These are phyloP conservation scores for Pilaira anomala DNA, from an alignment of 192 early-diverging fungal species.

Conservation along the genomic window DNA sequence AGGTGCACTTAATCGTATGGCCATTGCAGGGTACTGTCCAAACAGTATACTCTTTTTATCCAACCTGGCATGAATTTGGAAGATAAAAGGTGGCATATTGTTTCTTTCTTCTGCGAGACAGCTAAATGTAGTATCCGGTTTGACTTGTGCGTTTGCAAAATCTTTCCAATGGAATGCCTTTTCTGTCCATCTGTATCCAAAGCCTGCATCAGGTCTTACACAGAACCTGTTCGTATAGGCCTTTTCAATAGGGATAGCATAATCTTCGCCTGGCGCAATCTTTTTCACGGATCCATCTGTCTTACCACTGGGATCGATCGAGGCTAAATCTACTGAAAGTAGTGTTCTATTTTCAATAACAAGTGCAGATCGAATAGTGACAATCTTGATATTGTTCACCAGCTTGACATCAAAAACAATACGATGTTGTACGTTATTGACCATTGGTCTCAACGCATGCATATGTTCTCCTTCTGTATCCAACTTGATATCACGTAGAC, in stretches of 20 bases:
- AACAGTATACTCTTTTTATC: conserved; percentile 47
- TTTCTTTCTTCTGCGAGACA: conserved; percentile 41
- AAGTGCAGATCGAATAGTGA: conserved; percentile 84
- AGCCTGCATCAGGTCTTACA: conserved; percentile 76
- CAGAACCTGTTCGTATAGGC: conserved; percentile 77
- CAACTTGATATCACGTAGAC: conserved; percentile 81
- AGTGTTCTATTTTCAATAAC: conserved; percentile 81
- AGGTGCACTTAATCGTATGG: conserved; percentile 70
- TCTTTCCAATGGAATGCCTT: conserved; percentile 84
- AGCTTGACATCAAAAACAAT: conserved; percentile 87
- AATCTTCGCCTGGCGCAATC: conserved; percentile 77
- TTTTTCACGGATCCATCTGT: conserved; percentile 44
- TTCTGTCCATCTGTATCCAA: conserved; percentile 83
- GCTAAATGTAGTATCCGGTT: conserved; percentile 28
- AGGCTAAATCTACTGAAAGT: conserved; percentile 73
- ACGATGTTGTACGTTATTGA: conserved; percentile 76
- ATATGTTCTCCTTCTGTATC: conserved; percentile 84
- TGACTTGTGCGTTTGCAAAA: conserved; percentile 39
- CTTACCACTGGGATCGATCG: conserved; percentile 69
- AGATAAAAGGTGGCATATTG: conserved; percentile 59
- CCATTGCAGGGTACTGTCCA: conserved; percentile 73
- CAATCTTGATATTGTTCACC: conserved; percentile 85
- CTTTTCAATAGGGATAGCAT: conserved; percentile 80
- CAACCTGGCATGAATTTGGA: conserved; percentile 62
- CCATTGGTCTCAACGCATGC: conserved; percentile 77